Evolutionary conservation across 192 early-diverging fungal genomes (phyloP).

Genomic region (Radiomyces spectabilis): DNA sequence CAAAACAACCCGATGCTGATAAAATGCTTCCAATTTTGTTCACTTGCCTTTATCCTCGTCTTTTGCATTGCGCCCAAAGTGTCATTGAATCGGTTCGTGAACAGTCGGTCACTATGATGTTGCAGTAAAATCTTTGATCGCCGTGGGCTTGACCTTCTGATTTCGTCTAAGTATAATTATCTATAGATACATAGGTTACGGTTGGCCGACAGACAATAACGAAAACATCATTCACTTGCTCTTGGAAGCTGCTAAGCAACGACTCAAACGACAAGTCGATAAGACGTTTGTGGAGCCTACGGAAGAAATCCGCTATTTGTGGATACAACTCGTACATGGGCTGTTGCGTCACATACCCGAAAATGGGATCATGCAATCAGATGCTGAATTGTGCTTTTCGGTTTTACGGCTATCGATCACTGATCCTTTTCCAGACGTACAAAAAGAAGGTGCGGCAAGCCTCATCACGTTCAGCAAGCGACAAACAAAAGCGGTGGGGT

Average conservation of each 20-base stretch:
- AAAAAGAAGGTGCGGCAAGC: neutral
- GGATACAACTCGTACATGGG: constrained; percentile 4
- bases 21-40: neutral
- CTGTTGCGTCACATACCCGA: neutral
- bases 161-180: constrained; percentile 1
- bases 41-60: neutral
- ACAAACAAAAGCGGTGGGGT: neutral
- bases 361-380: neutral
- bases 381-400: neutral
- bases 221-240: neutral
- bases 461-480: neutral
- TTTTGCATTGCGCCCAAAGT: constrained; percentile 2
- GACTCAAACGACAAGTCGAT: too few relatives aligned
- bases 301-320: constrained; percentile 5
- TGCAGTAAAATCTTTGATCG: too few relatives aligned
- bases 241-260: neutral
- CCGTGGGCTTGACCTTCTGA: too few relatives aligned
- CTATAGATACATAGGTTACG: neutral
- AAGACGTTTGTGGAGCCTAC: neutral
- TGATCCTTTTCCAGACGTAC: constrained; percentile 2
- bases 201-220: neutral
- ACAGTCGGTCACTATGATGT: neutral
- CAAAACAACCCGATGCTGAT: neutral
- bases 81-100: constrained; percentile 8
- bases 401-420: neutral